A percentile compares a stretch with the other conserved stretches of the same genome.
phyloP scores from a whole-genome alignment of 768 basidiomycete genomes.

The Leccinum imitatum region DNA sequence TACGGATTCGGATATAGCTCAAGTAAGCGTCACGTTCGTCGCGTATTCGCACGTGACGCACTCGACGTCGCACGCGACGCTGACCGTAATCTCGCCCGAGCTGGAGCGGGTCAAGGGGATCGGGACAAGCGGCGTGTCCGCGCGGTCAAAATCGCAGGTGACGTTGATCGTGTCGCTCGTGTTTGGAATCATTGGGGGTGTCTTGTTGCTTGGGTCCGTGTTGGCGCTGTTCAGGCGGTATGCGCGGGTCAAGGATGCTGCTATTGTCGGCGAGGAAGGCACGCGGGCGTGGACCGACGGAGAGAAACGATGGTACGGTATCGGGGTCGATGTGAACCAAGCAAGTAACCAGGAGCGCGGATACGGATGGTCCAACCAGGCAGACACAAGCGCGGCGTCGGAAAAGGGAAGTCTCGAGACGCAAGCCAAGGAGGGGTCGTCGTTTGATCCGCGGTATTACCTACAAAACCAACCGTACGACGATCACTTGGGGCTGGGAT shows the following conservation, averaged over 20 bases:
- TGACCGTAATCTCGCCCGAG: conserved; percentile 48
- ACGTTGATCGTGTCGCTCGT: conserved; percentile 59
- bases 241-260: conserved; percentile 59
- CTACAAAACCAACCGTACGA: conserved; percentile 19
- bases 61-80: conserved; percentile 65
- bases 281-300: conserved; percentile 56
- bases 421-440: conserved; percentile 17
- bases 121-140: conserved; percentile 38
- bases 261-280: conserved; percentile 59
- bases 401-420: conserved; percentile 36
- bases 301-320: conserved; percentile 70
- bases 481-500: conserved; percentile 40
- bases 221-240: conserved; percentile 57
- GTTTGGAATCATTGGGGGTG: conserved; percentile 60
- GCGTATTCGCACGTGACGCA: conserved; percentile 67
- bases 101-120: conserved; percentile 37
- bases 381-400: conserved; percentile 26
- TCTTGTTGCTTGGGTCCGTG: conserved; percentile 53
- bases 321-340: conserved; percentile 34
- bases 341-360: conserved; percentile 18
- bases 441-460: conserved; percentile 18
- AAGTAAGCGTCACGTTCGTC: conserved; percentile 57
- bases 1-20: conserved; percentile 37
- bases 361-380: conserved; percentile 33
- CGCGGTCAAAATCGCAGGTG: conserved; percentile 46